Conservation (phyloP, 176 grass and related monocot genomes). For the Bonia amplexicaulis region DNA sequence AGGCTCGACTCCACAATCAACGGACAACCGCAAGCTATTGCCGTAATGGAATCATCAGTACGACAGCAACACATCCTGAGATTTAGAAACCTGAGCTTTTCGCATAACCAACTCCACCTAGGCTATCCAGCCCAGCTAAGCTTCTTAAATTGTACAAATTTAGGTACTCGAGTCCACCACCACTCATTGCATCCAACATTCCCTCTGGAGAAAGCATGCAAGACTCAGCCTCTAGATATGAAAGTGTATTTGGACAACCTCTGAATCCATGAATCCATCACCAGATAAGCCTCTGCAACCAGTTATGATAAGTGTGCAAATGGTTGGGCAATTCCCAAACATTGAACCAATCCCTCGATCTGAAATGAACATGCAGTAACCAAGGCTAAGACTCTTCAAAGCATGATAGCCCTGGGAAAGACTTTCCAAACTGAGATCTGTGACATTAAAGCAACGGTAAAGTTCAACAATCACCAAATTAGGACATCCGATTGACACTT, state of each 20-base stretch:
- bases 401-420: slow-evolving; percentile 50
- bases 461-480: slow-evolving; percentile 79
- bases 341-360: slow-evolving; percentile 63
- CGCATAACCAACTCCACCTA: slow-evolving; percentile 43
- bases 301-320: slow-evolving; percentile 53
- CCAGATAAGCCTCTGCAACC: slow-evolving; percentile 68
- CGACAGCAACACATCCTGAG: slow-evolving; percentile 66
- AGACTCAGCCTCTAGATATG: slow-evolving; percentile 79
- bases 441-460: slow-evolving; percentile 62
- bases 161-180: slow-evolving; percentile 61
- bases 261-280: slow-evolving; percentile 40
- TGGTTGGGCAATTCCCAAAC: slow-evolving; percentile 40
- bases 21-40: slow-evolving; percentile 70
- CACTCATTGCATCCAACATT: slow-evolving; percentile 40
- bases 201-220: slow-evolving; percentile 70
- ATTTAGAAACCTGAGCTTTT: slow-evolving; percentile 62
- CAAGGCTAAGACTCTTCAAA: slow-evolving; percentile 73
- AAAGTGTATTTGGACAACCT: slow-evolving; percentile 49
- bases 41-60: slow-evolving; percentile 47
- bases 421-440: slow-evolving; percentile 62
- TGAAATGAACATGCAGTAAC: slow-evolving; percentile 52
- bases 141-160: slow-evolving; percentile 62
- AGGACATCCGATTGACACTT: slow-evolving; percentile 48
- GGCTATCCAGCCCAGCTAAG: slow-evolving; percentile 39
- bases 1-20: slow-evolving; percentile 82